A percentile compares a stretch with the other conserved stretches of the same genome.
Conservation (phyloP, 306 rosid species). For the Alnus glutinosa region DNA sequence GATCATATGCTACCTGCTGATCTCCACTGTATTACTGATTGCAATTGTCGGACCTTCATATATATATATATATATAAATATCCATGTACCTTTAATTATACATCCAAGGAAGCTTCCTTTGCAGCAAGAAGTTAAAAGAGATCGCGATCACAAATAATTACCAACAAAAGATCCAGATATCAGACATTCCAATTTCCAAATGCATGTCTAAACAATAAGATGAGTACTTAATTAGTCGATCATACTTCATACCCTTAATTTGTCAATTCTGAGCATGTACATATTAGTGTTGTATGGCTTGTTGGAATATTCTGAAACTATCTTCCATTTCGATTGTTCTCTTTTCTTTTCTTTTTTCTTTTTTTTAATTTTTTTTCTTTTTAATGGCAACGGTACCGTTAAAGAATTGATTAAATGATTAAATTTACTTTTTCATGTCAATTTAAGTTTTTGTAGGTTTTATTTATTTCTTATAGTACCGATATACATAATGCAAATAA, state of each 20-base stretch:
- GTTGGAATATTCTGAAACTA: background rate
- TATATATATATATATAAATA: background rate
- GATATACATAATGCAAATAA: too few relatives aligned
- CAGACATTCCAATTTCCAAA: too few relatives aligned
- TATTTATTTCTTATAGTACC: too few relatives aligned
- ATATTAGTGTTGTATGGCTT: background rate
- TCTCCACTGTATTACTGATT: conserved; percentile 3
- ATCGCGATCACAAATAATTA: background rate
- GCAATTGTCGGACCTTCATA: background rate
- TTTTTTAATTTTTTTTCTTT: background rate
- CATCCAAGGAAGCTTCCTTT: background rate
- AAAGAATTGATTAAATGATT: too few relatives aligned
- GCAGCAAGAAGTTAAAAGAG: background rate
- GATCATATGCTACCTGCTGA: too few relatives aligned
- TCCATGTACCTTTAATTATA: background rate
- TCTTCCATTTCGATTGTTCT: background rate
- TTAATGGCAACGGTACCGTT: background rate
- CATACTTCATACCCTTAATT: background rate
- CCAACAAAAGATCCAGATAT: background rate
- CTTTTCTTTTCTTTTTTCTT: background rate
- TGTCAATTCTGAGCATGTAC: background rate
- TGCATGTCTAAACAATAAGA: too few relatives aligned
- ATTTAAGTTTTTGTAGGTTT: too few relatives aligned
- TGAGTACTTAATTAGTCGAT: background rate
- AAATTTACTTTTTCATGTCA: too few relatives aligned